Base-by-base conservation (phyloP, 352 stramenopile genomes). In the Phytophthora chlamydospora region DNA sequence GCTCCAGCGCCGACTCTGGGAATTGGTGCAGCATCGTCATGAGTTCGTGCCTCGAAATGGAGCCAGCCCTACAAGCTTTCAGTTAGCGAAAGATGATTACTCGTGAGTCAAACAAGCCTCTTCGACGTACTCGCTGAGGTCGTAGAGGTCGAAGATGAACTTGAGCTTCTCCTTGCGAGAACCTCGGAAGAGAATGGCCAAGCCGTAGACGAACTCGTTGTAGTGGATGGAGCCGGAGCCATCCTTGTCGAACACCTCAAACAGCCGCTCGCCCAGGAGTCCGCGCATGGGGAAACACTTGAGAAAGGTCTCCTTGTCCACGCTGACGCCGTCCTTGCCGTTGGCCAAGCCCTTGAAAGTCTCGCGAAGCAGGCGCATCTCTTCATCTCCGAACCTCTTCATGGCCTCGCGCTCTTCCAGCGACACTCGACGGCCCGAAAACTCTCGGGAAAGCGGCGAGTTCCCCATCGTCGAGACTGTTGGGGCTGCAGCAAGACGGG, bases 271-370 rank as follows among this genome's bases (percentile, higher is more conserved):
- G 11, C 92, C 91, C 12, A 98, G 75, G 0, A 98, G 66, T 7
- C 93, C 92, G 17, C 89, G 90, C 60, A 98, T 79, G 0, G 90
- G 88, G 48, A 98, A 98, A 50, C 92, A 97, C 70, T 97, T 97
- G 64, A 98, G 83, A 67, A 98, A 98, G 0, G 90, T 97, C 36
- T 97, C 88, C 45, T 98, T 98, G 68, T 98, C 91, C 11, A 98
- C 83, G 2, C 76, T 75, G 13, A 69, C 33, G 17, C 84, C 83
- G 53, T 85, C 86, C 72, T 79, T 83, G 27, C 57, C 65, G 42
- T 81, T 80, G 1, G 84, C 82, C 29, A 93, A 61, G 2, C 83
- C 86, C 33, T 91, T 89, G 63, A 93, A 95, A 6, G 84, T 92
- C 57, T 92, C 81, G 14, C 81, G 83, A 13, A 95, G 65, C 46